Evolutionary conservation across 495 filamentous ascomycete genomes (phyloP), one percentile per base, ranked within the genome.

Genomic region (Durotheca rogersii): DNA sequence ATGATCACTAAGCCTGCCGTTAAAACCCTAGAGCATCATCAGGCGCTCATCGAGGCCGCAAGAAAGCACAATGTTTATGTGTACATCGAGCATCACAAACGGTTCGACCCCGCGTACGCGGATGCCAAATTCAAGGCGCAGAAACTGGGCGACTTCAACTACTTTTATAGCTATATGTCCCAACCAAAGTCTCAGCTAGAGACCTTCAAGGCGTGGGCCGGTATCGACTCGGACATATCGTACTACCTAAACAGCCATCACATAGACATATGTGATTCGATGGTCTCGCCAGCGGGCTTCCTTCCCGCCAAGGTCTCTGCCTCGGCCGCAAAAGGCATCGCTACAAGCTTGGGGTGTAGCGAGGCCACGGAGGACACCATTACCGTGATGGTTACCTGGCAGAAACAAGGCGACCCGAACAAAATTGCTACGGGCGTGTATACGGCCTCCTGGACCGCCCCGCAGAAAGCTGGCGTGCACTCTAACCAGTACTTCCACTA

Each of bases 401-500:
- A 80, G 48, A 86, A 87, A 68, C 83, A 83, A 62, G 74, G 71
- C 29, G 81, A 87, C 40, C 72, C 78, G 0, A 72, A 65, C 7
- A 87, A 87, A 70, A 70, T 80, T 35, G 91, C 89, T 5, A 94
- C 88, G 6, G 91, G 83, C n/a, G 89, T 95, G 1, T 96, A 95
- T 62, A 96, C 91, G 0, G 89, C 91, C 19, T 90, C 86, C 35
- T 96, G 91, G 91, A 96, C 90, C 1, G 91, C 91, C 15, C 91
- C 91, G 10, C 88, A 92, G 67, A 86, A 82, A 58, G 91, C 90
- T 0, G 91, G 91, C 11, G 90, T 96, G 12, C 91, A 95, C 64
- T 89, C 84, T 4, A 95, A 95, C 59, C 91, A 96, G 72, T 95
- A 95, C 68, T 95, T 95, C 76, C 91, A 95, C 60, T 95, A 90